Conservation (phyloP, 139 green algal species). For the Eudorina sp. region DNA sequence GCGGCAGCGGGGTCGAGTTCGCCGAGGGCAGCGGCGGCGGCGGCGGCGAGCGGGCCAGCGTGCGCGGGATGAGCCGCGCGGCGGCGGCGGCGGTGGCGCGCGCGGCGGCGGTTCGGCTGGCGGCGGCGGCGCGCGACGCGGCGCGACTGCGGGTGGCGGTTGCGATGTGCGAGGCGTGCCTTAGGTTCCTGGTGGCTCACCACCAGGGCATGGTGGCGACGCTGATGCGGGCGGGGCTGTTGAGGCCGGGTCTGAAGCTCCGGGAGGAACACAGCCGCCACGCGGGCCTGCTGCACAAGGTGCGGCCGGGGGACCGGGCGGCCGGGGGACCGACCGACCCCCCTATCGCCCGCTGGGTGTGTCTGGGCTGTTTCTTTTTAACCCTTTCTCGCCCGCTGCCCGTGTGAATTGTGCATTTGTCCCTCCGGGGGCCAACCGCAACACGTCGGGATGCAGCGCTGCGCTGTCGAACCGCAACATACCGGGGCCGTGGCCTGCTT, state of each 20-base stretch:
- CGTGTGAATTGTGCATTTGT: no score
- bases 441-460: no score
- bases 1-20: neutral
- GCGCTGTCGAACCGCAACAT: no score
- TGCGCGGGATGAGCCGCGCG: neutral
- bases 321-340: neutral
- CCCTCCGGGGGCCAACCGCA: no score
- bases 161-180: slow-evolving; percentile 3
- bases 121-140: slow-evolving; percentile 28
- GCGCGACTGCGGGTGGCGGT: neutral
- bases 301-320: neutral
- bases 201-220: slow-evolving; percentile 6
- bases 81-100: slow-evolving; percentile 1
- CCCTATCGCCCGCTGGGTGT: no score
- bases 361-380: neutral
- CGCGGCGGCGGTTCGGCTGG: slow-evolving; percentile 22
- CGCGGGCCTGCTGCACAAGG: slow-evolving; percentile 30
- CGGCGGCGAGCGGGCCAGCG: no score
- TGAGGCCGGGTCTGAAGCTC: slow-evolving; percentile 34
- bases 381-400: no score
- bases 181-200: slow-evolving; percentile 33
- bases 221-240: slow-evolving; percentile 24
- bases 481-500: no score
- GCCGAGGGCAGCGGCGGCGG: neutral
- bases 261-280: neutral